These are phyloP conservation scores for Eimeria praecox DNA, from an alignment of 169 alveolate genomes.

Conservation along the genomic window DNA sequence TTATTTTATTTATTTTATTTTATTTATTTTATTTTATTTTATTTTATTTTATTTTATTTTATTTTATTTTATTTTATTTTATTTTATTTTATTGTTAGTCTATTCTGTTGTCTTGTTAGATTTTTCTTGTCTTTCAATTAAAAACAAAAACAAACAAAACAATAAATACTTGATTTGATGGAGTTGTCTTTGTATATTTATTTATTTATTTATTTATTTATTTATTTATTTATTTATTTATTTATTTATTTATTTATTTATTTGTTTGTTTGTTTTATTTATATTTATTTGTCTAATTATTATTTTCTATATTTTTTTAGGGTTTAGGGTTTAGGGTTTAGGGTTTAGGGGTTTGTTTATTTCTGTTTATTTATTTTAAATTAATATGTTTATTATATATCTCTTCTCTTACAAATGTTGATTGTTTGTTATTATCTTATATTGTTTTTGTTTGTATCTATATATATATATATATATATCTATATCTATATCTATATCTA, in stretches of 20 bases:
- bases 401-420: too few relatives aligned
- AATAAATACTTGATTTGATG: too few relatives aligned
- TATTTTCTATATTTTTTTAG: not conserved
- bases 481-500: not conserved
- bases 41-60: not conserved
- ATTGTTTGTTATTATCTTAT: not conserved
- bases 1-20: not conserved
- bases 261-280: not conserved
- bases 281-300: not conserved
- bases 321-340: not conserved
- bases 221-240: too few relatives aligned
- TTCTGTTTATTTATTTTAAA: not conserved
- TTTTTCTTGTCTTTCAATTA: too few relatives aligned
- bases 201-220: not conserved
- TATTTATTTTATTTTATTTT: too few relatives aligned
- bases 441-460: not conserved
- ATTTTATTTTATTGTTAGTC: not conserved
- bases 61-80: not conserved
- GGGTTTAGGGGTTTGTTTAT: not conserved
- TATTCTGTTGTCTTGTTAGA: too few relatives aligned
- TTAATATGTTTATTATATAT: not conserved
- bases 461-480: not conserved
- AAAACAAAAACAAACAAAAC: too few relatives aligned
- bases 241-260: too few relatives aligned
- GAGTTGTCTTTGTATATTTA: not conserved